Conservation (phyloP, 257 asterid genomes). For the Knoxia roxburghii region DNA sequence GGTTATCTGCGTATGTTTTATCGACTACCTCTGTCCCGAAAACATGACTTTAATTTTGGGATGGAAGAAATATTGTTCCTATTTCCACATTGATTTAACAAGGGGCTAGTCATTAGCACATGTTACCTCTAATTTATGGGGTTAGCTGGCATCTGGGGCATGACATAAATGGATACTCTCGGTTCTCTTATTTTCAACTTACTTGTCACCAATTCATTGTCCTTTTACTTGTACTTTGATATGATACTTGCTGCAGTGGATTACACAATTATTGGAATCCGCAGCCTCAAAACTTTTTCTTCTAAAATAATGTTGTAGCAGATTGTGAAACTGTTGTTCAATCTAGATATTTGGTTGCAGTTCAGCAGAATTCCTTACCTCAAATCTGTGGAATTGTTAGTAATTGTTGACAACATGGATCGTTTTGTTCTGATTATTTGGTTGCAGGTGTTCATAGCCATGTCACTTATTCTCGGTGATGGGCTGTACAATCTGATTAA, state of each 20-base stretch:
- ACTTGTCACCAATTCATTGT: neutral
- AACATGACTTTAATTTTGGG: too few relatives aligned
- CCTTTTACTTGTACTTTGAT: neutral
- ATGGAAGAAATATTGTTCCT: too few relatives aligned
- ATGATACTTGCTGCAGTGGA: neutral
- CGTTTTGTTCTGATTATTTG: constrained; percentile 12
- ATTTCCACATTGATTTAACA: neutral
- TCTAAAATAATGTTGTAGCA: neutral
- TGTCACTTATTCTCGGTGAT: constrained; percentile 85
- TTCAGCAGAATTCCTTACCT: neutral
- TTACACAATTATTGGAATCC: neutral
- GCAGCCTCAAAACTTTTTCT: neutral
- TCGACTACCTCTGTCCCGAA: too few relatives aligned
- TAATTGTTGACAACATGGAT: neutral
- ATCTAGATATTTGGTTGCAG: too few relatives aligned
- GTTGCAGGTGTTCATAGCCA: constrained; percentile 81
- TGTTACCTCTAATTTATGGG: neutral
- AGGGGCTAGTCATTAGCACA: neutral
- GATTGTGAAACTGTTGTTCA: neutral
- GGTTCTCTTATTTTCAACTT: too few relatives aligned
- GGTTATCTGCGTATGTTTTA: neutral
- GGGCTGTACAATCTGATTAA: constrained; percentile 89
- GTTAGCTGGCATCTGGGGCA: neutral
- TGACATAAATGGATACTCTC: neutral
- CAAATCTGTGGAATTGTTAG: neutral